Evolutionary conservation across 2,329 filamentous ascomycete species (phyloP), one percentile per base, ranked within the genome.

Genomic region (Zarea fungicola): DNA sequence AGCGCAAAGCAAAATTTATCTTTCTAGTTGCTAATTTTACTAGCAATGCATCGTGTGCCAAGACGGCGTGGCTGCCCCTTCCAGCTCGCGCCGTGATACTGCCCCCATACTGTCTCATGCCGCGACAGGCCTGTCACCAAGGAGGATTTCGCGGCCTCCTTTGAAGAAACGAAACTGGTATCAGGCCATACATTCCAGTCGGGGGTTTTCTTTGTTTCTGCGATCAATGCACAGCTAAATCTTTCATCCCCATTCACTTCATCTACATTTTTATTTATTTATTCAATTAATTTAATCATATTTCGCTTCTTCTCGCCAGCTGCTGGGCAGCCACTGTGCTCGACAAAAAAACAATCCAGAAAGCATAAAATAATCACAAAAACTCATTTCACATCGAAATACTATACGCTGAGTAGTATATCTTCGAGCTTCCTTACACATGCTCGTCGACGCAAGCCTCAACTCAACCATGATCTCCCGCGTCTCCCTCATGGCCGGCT

Each of bases 101-200:
- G n/a, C n/a, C n/a, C 13, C 29, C 13, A 29, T 13, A 23, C 14
- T 43, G 41, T 44, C 42, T 44, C 42, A 44, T 28, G 36, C 34
- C 31, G 23, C 34, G 28, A 18, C 34, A 32, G 29, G 22, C 35
- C 11, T 13, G 14, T 21, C 8, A 14, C 19, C 29, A 16, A 31
- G 40, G 25, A 34, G 29, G 22, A 25, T 22, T 16, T 2, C 21
- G 2, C 10, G 29, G 13, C 25, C 9, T 23, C 14, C 29, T 11
- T 32, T 11, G 35, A 47, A 16, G 44, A 47, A 47, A 47, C 44
- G 23, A 47, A 32, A 14, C 26, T 40, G 28, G 44, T 41, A 40
- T 47, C 44, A 47, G 44, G 14, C 31, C 29, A 9, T 6, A 16
- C 16, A 6, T 6, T 13, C 23, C 42, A 26, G 21, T 6, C 6